A percentile compares a stretch with the other conserved stretches of the same genome.
Conservation (phyloP, 192 early-diverging fungal species). For the Coemansia sp. region DNA sequence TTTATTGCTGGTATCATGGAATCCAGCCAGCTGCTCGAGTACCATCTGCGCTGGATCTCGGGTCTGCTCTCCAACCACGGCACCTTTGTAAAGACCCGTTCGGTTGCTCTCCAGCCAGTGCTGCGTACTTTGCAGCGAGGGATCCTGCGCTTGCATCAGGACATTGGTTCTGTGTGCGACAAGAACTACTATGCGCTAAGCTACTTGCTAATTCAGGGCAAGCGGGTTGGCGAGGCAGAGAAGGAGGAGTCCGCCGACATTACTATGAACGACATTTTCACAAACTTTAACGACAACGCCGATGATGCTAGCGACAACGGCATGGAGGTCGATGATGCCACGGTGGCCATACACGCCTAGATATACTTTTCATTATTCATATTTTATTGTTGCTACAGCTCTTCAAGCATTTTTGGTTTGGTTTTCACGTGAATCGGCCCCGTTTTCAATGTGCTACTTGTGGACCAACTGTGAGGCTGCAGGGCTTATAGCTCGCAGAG, state of each 20-base stretch:
- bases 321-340: constrained; percentile 24
- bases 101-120: constrained; percentile 61
- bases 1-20: constrained; percentile 82
- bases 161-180: constrained; percentile 47
- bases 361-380: background rate
- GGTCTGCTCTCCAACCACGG: constrained; percentile 74
- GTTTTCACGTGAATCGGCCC: too few relatives aligned
- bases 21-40: constrained; percentile 77
- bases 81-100: constrained; percentile 62
- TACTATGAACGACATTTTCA: constrained; percentile 32
- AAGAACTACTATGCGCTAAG: constrained; percentile 42
- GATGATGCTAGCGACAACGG: background rate
- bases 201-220: constrained; percentile 41
- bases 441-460: too few relatives aligned
- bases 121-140: constrained; percentile 80
- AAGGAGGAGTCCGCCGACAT: constrained; percentile 17
- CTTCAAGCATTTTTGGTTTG: too few relatives aligned
- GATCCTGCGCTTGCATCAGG: constrained; percentile 51
- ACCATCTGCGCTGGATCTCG: constrained; percentile 79
- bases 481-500: too few relatives aligned
- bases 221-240: constrained; percentile 21
- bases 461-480: too few relatives aligned
- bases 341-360: constrained; percentile 2
- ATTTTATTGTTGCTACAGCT: too few relatives aligned
- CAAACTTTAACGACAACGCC: constrained; percentile 19